These are phyloP conservation scores for Phoma sp. DNA, from an alignment of 2,329 filamentous ascomycete genomes.

Conservation along the genomic window DNA sequence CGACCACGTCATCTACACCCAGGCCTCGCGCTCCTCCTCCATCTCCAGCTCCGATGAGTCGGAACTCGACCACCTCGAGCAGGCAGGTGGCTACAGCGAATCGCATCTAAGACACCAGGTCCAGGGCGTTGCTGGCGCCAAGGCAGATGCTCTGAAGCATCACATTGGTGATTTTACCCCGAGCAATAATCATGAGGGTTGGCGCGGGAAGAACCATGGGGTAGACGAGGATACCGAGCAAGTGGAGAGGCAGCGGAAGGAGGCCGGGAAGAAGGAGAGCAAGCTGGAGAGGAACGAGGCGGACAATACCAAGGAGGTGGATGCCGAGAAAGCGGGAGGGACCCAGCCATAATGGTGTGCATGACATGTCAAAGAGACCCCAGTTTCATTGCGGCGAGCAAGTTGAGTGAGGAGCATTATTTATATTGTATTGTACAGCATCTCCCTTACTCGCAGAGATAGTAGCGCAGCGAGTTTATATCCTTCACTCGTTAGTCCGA, in stretches of 20 bases:
- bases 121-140: constrained; percentile 30
- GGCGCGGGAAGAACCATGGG: constrained; percentile 28
- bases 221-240: constrained; percentile 23
- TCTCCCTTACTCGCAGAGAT: too few relatives aligned
- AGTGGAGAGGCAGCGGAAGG: constrained; percentile 12
- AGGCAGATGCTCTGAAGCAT: constrained; percentile 30
- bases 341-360: too few relatives aligned
- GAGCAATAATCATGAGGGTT: constrained; percentile 30
- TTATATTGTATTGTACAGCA: not conserved
- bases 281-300: not conserved
- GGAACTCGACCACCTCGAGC: constrained; percentile 55
- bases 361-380: too few relatives aligned
- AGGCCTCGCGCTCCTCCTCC: constrained; percentile 54
- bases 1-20: constrained; percentile 60
- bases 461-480: too few relatives aligned
- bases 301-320: not conserved
- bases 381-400: too few relatives aligned
- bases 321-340: not conserved
- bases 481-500: too few relatives aligned
- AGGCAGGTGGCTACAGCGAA: constrained; percentile 26
- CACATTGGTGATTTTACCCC: constrained; percentile 36
- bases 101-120: constrained; percentile 39
- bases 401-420: too few relatives aligned
- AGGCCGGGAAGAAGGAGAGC: constrained; percentile 1
- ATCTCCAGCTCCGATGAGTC: constrained; percentile 64